These are phyloP conservation scores for Sporothrix pallida DNA, from an alignment of 2,329 filamentous ascomycete species.

Conservation along the genomic window DNA sequence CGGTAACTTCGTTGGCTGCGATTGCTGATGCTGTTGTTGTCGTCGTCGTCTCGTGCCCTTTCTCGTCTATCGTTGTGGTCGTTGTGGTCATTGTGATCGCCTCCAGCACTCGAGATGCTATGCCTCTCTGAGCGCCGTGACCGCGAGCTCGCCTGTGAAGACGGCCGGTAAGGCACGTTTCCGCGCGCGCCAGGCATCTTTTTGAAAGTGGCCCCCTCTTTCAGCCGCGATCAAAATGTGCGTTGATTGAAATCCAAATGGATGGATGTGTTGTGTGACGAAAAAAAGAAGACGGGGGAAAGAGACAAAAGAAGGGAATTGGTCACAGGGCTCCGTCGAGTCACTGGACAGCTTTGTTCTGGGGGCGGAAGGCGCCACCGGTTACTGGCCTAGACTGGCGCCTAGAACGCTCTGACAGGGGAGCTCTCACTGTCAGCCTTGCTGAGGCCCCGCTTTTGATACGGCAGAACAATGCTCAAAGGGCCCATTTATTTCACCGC, in stretches of 20 bases:
- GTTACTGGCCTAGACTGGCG: background rate
- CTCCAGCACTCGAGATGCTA: background rate
- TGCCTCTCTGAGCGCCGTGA: background rate
- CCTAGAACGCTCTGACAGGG: background rate
- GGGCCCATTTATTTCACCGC: conserved; percentile 8
- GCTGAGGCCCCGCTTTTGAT: conserved; percentile 21
- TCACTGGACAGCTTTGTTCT: background rate
- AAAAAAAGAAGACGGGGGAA: background rate
- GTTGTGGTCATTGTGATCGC: background rate
- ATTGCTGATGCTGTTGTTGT: conserved; percentile 2
- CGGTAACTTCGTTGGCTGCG: background rate
- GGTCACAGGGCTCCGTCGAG: background rate
- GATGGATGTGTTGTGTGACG: background rate
- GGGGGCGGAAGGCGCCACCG: background rate
- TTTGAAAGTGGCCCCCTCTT: background rate
- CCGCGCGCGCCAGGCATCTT: background rate
- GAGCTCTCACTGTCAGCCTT: conserved; percentile 20
- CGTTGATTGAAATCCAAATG: background rate
- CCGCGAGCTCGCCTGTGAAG: conserved; percentile 17
- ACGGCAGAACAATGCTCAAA: conserved; percentile 18
- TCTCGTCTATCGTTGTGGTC: too few relatives aligned
- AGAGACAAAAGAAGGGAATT: background rate
- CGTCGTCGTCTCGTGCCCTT: background rate
- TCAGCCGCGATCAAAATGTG: background rate
- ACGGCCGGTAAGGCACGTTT: conserved; percentile 17